Evolutionary conservation across 805 yeast genomes (phyloP), one percentile per base, ranked within the genome.

Genomic region (Candida sanyiensis): DNA sequence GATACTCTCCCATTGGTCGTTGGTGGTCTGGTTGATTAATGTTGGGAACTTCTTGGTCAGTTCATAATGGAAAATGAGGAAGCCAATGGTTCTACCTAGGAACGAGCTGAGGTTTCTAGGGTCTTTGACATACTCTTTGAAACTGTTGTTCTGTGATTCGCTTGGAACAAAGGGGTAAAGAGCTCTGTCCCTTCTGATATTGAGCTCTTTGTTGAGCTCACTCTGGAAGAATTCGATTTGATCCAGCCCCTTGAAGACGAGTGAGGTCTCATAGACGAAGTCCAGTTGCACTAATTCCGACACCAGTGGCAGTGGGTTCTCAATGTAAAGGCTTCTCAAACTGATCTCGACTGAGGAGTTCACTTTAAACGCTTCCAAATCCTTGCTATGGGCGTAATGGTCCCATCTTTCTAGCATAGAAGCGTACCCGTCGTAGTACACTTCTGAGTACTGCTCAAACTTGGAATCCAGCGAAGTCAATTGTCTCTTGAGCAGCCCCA

Each of bases 291-390:
- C 69, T 13, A 63, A 56, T 7, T 53, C 47, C 7, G 58, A 47
- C 21, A 57, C 38, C 47, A 53, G 50, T 10, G 64, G 61, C 4
- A 70, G 48, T n/a, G 57, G 52, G 5, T 64, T 54, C 4, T 64
- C 73, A 7, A 68, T 63, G 37, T 64, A 62, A 0, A 80, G 69
- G 32, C 75, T 77, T 50, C 97, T 69, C 54, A 87, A 66, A 6
- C 95, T 76, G 7, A 75, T 59, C 58, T 90, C 97, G 5, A 89
- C 84, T 0, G 95, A 84, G 0, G 96, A 84, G 57, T 89, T 89
- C 47, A 90, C 73, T 51, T 83, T 79, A 57, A 75, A 85, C 7
- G 72, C 62, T 4, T 66, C 58, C 36, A 80, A 67, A 23, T 66
- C 64, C 5, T 61, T 63, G 42, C 72, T 70, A 7, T 62, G 54